Evolutionary conservation across 2,329 filamentous ascomycete genomes (phyloP).

Genomic region (Colletotrichum viniferum): DNA sequence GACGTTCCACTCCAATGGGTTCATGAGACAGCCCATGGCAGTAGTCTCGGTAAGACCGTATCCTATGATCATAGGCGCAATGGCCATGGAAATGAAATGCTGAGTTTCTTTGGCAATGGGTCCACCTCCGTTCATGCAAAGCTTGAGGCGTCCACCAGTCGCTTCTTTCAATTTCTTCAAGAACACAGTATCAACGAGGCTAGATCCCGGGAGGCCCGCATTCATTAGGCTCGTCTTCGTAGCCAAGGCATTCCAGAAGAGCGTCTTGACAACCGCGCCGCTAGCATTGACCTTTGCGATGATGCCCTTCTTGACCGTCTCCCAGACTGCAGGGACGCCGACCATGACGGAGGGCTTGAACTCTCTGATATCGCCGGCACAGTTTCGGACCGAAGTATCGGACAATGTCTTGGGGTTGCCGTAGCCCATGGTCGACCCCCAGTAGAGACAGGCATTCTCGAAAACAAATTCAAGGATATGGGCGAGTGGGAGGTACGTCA

Average conservation of each 20-base stretch:
- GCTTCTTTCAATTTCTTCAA: slow-evolving; percentile 94
- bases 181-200: slow-evolving; percentile 76
- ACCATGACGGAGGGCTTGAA: slow-evolving; percentile 84
- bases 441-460: slow-evolving; percentile 82
- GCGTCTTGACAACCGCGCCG: slow-evolving; percentile 69
- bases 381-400: slow-evolving; percentile 81
- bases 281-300: slow-evolving; percentile 75
- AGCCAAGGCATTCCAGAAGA: slow-evolving; percentile 71
- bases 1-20: slow-evolving; percentile 77
- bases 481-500: slow-evolving; percentile 85
- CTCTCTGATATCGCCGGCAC: slow-evolving; percentile 85
- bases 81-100: slow-evolving; percentile 85
- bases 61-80: slow-evolving; percentile 87
- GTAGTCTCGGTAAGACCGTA: slow-evolving; percentile 88
- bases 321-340: slow-evolving; percentile 89
- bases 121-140: slow-evolving; percentile 86
- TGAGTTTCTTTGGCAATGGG: slow-evolving; percentile 86
- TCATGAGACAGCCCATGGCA: slow-evolving; percentile 76
- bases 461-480: slow-evolving; percentile 93
- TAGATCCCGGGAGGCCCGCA: slow-evolving; percentile 66
- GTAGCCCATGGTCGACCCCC: slow-evolving; percentile 89
- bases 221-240: slow-evolving; percentile 56
- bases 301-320: slow-evolving; percentile 91
- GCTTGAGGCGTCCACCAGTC: slow-evolving; percentile 79
- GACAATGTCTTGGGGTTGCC: slow-evolving; percentile 87